Conservation (phyloP, 345 rosid genomes). For the Eucalyptus brandiana region DNA sequence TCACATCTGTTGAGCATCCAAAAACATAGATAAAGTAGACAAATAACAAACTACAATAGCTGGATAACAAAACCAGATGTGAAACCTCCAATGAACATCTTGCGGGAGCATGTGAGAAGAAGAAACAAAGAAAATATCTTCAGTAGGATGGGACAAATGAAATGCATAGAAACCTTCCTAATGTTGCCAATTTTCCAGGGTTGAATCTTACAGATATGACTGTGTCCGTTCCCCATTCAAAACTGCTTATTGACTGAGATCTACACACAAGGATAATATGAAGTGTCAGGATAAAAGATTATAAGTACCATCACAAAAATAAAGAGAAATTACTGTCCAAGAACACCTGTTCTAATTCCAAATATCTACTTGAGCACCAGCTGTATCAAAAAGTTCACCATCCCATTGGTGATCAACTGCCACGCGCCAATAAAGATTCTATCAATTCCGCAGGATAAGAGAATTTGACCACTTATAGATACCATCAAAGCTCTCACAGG, state of each 20-base stretch:
- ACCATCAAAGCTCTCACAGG: slow-evolving; percentile 78
- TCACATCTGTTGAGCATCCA: background rate
- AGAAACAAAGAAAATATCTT: background rate
- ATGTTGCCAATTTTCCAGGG: slow-evolving; percentile 77
- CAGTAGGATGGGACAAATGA: background rate
- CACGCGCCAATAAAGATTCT: slow-evolving; percentile 25
- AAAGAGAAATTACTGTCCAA: background rate
- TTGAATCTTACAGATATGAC: slow-evolving; percentile 78
- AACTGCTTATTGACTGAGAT: slow-evolving; percentile 80
- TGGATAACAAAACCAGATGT: background rate
- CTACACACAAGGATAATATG: slow-evolving; percentile 6
- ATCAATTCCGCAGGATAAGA: slow-evolving; percentile 84
- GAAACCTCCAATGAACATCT: background rate
- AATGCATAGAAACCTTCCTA: slow-evolving; percentile 43
- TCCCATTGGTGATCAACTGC: slow-evolving; percentile 51
- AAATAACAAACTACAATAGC: background rate
- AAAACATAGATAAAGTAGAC: background rate
- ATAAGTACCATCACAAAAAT: background rate
- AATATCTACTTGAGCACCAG: slow-evolving; percentile 85
- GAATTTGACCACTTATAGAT: slow-evolving; percentile 72
- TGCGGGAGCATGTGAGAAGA: background rate
- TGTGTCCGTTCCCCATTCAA: slow-evolving; percentile 75
- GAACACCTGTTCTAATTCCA: slow-evolving; percentile 86
- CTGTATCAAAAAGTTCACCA: slow-evolving; percentile 80
- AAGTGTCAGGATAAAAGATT: background rate